These are phyloP conservation scores for Blepharisma japonicum DNA, from an alignment of 73 alveolate genomes.

Conservation along the genomic window DNA sequence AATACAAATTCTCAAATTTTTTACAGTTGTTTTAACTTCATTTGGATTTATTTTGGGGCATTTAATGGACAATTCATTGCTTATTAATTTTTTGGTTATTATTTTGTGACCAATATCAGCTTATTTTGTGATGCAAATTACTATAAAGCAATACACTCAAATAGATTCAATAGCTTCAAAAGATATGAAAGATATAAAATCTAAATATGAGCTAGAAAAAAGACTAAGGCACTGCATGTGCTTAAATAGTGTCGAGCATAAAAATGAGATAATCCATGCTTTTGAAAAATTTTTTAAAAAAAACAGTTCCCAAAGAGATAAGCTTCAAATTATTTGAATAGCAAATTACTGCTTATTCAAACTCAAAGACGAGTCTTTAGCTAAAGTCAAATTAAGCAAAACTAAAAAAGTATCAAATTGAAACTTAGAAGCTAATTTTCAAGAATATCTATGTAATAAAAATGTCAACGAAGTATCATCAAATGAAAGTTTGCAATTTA, in stretches of 20 bases:
- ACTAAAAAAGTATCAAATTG: background rate
- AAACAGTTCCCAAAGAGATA: background rate
- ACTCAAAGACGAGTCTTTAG: slow-evolving; percentile 5
- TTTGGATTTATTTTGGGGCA: background rate
- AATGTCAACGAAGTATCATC: background rate
- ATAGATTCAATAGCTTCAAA: background rate
- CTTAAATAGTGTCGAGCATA: background rate
- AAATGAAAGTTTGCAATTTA: background rate
- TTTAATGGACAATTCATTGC: background rate
- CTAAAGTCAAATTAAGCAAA: slow-evolving; percentile 7
- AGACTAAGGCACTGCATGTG: background rate
- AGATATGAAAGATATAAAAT: background rate
- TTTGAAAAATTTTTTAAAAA: background rate
- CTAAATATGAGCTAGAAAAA: background rate
- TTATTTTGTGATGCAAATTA: background rate
- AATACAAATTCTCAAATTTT: background rate
- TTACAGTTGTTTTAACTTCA: background rate
- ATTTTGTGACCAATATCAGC: background rate
- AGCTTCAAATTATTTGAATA: background rate
- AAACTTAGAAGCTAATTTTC: background rate
- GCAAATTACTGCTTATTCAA: background rate
- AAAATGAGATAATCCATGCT: background rate
- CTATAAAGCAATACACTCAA: background rate
- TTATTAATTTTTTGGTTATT: background rate
- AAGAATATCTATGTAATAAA: background rate